A percentile compares a stretch with the other conserved stretches of the same genome.
These are phyloP conservation scores for Aaosphaeria arxii DNA, from an alignment of 2,329 filamentous ascomycete species.

Conservation along the genomic window DNA sequence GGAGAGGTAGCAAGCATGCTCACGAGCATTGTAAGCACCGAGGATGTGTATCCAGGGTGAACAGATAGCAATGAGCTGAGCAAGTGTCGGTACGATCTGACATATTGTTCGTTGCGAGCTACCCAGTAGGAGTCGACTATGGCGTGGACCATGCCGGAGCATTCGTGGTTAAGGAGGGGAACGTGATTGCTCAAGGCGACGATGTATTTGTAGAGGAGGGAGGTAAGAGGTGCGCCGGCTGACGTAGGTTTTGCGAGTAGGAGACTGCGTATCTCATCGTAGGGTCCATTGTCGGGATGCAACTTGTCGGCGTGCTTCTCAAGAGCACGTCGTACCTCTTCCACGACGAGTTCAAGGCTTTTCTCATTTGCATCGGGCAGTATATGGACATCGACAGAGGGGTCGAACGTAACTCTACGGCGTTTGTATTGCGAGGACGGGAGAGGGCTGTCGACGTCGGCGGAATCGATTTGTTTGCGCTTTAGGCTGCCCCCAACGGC, in stretches of 20 bases:
- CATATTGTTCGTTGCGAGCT: conserved; percentile 58
- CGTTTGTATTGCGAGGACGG: conserved; percentile 41
- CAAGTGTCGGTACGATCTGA: conserved; percentile 55
- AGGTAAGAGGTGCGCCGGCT: conserved; percentile 50
- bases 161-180: conserved; percentile 54
- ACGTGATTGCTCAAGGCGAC: conserved; percentile 57
- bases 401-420: conserved; percentile 48
- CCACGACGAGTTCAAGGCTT: conserved; percentile 55
- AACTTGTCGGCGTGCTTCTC: conserved; percentile 48
- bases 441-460: conserved; percentile 27
- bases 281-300: conserved; percentile 49
- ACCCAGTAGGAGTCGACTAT: conserved; percentile 60
- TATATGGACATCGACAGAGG: conserved; percentile 46
- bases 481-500: conserved; percentile 35
- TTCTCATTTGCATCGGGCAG: conserved; percentile 48
- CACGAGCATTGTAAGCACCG: conserved; percentile 77
- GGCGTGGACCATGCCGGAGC: conserved; percentile 57
- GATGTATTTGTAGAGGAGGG: conserved; percentile 56
- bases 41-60: conserved; percentile 72
- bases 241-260: conserved; percentile 49
- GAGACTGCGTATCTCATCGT: conserved; percentile 55
- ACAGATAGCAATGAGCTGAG: conserved; percentile 70
- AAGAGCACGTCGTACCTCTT: conserved; percentile 59
- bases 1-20: conserved; percentile 67
- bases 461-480: conserved; percentile 30